Conservation (phyloP, 495 filamentous ascomycete species). For the Penicillium cinerascens region DNA sequence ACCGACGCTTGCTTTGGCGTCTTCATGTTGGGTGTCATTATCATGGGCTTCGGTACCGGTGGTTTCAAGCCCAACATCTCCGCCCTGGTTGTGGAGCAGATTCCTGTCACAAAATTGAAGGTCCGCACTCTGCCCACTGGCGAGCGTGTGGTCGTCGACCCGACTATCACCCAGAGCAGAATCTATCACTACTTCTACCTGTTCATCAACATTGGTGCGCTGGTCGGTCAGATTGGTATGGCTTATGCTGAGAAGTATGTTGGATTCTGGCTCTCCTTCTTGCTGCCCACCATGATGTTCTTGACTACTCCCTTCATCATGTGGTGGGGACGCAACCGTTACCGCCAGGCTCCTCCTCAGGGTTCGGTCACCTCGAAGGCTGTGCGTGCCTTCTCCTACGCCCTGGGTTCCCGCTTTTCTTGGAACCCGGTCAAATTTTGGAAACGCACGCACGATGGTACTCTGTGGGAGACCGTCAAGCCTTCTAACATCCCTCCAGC, state of each 20-base stretch:
- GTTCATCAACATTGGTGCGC: constrained; percentile 50
- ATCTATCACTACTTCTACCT: constrained; percentile 46
- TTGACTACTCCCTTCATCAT: constrained; percentile 58
- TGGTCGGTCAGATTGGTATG: constrained; percentile 53
- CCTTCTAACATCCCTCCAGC: constrained; percentile 51
- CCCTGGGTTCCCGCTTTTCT: constrained; percentile 60
- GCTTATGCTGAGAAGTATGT: constrained; percentile 71
- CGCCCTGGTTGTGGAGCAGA: constrained; percentile 53
- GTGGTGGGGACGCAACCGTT: constrained; percentile 55
- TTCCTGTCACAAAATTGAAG: constrained; percentile 37
- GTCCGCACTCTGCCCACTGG: constrained; percentile 36
- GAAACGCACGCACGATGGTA: constrained; percentile 42
- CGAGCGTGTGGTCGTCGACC: constrained; percentile 66
- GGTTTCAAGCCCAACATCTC: constrained; percentile 65
- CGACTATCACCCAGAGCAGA: constrained; percentile 45
- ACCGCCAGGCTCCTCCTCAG: constrained; percentile 55
- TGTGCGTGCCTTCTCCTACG: constrained; percentile 49
- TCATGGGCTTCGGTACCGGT: constrained; percentile 50
- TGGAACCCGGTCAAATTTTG: constrained; percentile 46
- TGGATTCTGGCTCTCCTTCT: constrained; percentile 70
- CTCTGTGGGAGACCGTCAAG: constrained; percentile 62
- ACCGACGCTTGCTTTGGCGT: constrained; percentile 48
- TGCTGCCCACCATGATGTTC: constrained; percentile 59
- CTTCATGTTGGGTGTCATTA: constrained; percentile 57
- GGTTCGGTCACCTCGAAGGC: constrained; percentile 61